phyloP scores from a whole-genome alignment of 805 yeast species.

The Peterozyma toletana region DNA sequence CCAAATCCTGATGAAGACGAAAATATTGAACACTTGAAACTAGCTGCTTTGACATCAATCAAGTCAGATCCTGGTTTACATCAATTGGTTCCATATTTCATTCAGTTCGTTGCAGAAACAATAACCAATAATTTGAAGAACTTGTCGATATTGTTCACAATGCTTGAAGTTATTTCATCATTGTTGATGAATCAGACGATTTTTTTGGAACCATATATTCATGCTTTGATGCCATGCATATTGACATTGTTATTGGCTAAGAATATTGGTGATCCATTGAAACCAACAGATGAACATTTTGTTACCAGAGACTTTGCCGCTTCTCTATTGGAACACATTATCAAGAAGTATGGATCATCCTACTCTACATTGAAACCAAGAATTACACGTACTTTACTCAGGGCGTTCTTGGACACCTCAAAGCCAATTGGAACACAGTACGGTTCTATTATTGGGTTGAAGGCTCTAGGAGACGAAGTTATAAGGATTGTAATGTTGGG shows the following conservation, averaged over 20 bases:
- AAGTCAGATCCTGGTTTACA: slow-evolving; percentile 93
- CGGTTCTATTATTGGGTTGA: slow-evolving; percentile 83
- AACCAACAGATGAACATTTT: slow-evolving; percentile 23
- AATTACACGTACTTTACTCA: slow-evolving; percentile 83
- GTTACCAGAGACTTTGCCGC: slow-evolving; percentile 88
- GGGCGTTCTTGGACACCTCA: slow-evolving; percentile 82
- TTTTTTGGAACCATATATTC: slow-evolving; percentile 91
- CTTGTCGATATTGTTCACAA: slow-evolving; percentile 63
- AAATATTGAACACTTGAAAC: slow-evolving; percentile 49
- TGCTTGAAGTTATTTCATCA: slow-evolving; percentile 85
- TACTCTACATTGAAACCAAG: slow-evolving; percentile 89
- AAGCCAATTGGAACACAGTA: slow-evolving; percentile 86
- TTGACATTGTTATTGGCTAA: slow-evolving; percentile 85
- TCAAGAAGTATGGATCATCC: slow-evolving; percentile 71
- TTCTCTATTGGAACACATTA: slow-evolving; percentile 70
- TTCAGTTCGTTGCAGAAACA: slow-evolving; percentile 94
- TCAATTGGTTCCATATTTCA: slow-evolving; percentile 92
- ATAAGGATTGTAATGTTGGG: slow-evolving; percentile 79
- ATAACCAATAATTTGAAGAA: slow-evolving; percentile 80
- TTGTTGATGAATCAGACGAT: slow-evolving; percentile 76
- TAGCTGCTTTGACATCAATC: slow-evolving; percentile 79
- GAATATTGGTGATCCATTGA: slow-evolving; percentile 53
- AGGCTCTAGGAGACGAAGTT: slow-evolving; percentile 81
- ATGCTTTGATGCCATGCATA: slow-evolving; percentile 95
- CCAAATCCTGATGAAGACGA: slow-evolving; percentile 36